These are phyloP conservation scores for Saposhnikovia divaricata DNA, from an alignment of 129 eudicot genomes.

Conservation along the genomic window DNA sequence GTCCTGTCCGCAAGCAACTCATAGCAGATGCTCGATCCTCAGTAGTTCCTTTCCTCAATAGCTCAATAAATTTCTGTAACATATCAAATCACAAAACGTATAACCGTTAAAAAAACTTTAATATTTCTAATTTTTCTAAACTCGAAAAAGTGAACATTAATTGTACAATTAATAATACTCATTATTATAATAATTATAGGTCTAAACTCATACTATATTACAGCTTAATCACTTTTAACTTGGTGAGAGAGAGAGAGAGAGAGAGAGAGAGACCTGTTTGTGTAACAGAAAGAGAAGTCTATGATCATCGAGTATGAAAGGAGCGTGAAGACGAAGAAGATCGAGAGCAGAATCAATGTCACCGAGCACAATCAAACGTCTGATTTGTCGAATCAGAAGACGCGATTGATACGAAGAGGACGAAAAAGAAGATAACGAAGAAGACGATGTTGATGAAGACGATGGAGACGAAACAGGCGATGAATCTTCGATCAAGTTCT, in stretches of 20 bases:
- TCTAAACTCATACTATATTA: background rate
- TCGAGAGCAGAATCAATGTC: slow-evolving; percentile 68
- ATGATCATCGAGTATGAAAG: slow-evolving; percentile 69
- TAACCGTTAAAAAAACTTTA: background rate
- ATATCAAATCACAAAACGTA: background rate
- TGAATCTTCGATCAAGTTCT: slow-evolving; percentile 53
- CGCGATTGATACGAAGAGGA: slow-evolving; percentile 60
- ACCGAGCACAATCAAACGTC: slow-evolving; percentile 60
- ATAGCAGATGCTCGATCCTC: slow-evolving; percentile 76
- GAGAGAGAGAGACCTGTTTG: slow-evolving; percentile 49
- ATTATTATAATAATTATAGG: background rate
- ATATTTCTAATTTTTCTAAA: background rate
- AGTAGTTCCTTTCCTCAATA: slow-evolving; percentile 75
- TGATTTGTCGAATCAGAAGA: slow-evolving; percentile 56
- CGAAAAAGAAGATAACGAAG: slow-evolving; percentile 30
- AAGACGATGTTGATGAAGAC: slow-evolving; percentile 31
- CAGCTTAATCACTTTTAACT: background rate
- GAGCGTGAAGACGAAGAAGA: slow-evolving; percentile 64
- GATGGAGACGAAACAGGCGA: slow-evolving; percentile 29
- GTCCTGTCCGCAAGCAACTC: slow-evolving; percentile 61
- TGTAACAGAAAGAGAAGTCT: slow-evolving; percentile 86
- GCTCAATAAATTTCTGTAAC: slow-evolving; percentile 82
- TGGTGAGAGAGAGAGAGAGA: background rate
- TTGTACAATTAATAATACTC: background rate
- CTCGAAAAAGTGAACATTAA: background rate